A percentile compares a stretch with the other conserved stretches of the same genome.
These are phyloP conservation scores for Selaginella moellendorffii DNA, from an alignment of 75 land plant species.

Conservation along the genomic window DNA sequence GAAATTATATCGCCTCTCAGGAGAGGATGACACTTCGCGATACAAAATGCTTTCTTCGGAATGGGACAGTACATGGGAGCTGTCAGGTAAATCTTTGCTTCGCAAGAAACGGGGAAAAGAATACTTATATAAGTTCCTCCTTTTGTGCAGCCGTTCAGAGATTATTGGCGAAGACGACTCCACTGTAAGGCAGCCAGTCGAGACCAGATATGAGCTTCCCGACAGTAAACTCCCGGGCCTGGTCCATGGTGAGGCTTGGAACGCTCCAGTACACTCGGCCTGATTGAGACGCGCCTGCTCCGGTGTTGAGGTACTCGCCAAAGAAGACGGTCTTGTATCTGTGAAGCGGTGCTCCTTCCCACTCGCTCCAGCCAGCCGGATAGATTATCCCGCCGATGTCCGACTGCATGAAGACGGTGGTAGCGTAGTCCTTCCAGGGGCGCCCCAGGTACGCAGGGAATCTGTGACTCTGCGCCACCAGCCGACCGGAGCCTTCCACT, in stretches of 20 bases:
- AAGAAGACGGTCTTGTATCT: constrained; percentile 9
- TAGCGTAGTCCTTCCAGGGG: constrained; percentile 5
- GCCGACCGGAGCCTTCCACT: not conserved
- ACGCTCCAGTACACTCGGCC: not conserved
- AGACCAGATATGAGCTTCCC: not conserved
- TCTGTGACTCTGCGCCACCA: not conserved
- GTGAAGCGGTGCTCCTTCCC: not conserved
- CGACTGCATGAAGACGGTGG: not conserved
- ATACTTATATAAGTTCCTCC: too few species aligned
- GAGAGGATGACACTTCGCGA: too few species aligned
- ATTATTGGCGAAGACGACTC: not conserved
- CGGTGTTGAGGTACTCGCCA: not conserved
- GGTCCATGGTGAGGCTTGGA: not conserved
- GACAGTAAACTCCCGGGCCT: constrained; percentile 1
- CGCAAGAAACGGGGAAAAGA: too few species aligned
- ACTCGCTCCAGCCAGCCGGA: not conserved
- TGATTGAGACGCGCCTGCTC: not conserved
- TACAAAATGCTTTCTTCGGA: too few species aligned
- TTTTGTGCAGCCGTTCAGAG: too few species aligned
- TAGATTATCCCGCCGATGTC: not conserved
- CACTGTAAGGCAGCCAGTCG: not conserved
- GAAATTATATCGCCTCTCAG: too few species aligned
- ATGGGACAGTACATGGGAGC: too few species aligned
- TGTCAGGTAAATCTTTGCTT: too few species aligned
- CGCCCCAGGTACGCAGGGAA: constrained; percentile 15